Percentiles rank a stretch among this genome's conserved stretches.
Evolutionary conservation across 208 protist species (phyloP).

Genomic region (Angomonas ambiguus): DNA sequence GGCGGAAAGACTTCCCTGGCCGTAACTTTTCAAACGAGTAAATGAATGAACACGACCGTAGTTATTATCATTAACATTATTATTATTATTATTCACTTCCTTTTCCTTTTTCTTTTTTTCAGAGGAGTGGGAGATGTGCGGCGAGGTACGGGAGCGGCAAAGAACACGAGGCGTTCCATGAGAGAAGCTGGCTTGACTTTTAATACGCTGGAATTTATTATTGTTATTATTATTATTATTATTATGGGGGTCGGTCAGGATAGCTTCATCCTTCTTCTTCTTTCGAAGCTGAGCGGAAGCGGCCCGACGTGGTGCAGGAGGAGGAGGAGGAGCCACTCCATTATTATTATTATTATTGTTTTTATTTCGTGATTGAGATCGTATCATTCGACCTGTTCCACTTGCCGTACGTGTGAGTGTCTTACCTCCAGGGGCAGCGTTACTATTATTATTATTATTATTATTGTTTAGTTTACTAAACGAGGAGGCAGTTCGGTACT

Average conservation of each 20-base stretch:
- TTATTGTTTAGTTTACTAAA: not conserved
- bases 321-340: not conserved
- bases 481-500: not conserved
- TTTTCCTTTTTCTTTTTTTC: slow-evolving; percentile 8
- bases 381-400: not conserved
- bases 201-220: not conserved
- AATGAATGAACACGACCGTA: not conserved
- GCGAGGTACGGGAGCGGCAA: not conserved
- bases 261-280: too few species aligned
- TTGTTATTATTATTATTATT: slow-evolving; percentile 1
- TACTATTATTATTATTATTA: slow-evolving; percentile 1
- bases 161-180: not conserved
- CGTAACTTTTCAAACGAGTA: not conserved
- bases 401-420: too few species aligned
- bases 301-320: too few species aligned
- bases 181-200: not conserved
- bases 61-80: slow-evolving; percentile 8
- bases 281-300: too few species aligned
- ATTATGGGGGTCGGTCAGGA: too few species aligned
- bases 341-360: slow-evolving; percentile 10
- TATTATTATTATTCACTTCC: slow-evolving; percentile 1
- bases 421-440: too few species aligned
- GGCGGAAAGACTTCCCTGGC: not conserved
- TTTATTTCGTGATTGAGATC: too few species aligned
- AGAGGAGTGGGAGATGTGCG: not conserved